phyloP scores from a whole-genome alignment of 2,329 filamentous ascomycete species.

The Pseudogymnoascus sp. region DNA sequence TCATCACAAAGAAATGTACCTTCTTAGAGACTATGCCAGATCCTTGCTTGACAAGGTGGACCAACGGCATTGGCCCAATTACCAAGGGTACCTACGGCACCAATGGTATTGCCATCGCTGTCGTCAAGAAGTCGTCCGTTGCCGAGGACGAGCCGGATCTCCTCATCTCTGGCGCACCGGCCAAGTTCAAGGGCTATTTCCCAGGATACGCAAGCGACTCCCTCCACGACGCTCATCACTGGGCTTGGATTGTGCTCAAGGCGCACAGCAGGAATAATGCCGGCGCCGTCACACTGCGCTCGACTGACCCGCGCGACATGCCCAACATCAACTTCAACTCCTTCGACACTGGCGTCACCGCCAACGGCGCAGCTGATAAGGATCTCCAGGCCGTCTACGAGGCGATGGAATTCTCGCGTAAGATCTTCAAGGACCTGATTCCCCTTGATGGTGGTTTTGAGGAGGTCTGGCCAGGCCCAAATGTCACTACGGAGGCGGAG shows the following conservation, averaged over 20 bases:
- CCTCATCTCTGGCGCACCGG: constrained; percentile 26
- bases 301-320: constrained; percentile 52
- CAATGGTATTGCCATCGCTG: constrained; percentile 41
- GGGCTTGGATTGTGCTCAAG: constrained; percentile 40
- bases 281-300: constrained; percentile 52
- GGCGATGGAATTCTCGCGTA: constrained; percentile 11
- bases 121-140: constrained; percentile 21
- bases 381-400: constrained; percentile 14
- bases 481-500: constrained; percentile 34
- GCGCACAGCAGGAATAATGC: constrained; percentile 52
- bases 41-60: constrained; percentile 27
- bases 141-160: constrained; percentile 33
- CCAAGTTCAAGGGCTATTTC: constrained; percentile 35
- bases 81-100: constrained; percentile 27
- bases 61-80: constrained; percentile 9
- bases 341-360: constrained; percentile 37
- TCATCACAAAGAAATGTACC: constrained; percentile 29
- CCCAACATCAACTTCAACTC: constrained; percentile 56
- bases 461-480: constrained; percentile 34
- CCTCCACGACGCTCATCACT: constrained; percentile 33
- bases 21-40: constrained; percentile 29
- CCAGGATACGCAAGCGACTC: constrained; percentile 30
- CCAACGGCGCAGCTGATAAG: constrained; percentile 8
- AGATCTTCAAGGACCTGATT: constrained; percentile 32
- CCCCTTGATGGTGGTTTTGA: constrained; percentile 35